Conservation (phyloP, 257 asterid species). For the Fraxinus anomala region DNA sequence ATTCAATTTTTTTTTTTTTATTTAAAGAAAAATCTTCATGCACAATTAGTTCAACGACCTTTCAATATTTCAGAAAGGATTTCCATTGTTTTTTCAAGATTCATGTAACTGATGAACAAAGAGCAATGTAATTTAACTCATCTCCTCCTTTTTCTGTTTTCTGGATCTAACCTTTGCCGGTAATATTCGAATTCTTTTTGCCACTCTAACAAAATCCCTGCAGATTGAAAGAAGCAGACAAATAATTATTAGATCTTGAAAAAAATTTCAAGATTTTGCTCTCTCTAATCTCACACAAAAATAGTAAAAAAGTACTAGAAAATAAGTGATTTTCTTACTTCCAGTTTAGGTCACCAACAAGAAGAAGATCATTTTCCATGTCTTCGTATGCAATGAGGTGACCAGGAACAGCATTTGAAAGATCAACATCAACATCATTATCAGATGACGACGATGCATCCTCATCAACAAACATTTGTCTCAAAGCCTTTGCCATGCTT, state of each 20-base stretch:
- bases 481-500: constrained; percentile 62
- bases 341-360: constrained; percentile 84
- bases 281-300: background rate
- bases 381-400: constrained; percentile 78
- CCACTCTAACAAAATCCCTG: constrained; percentile 84
- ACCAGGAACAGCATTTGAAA: constrained; percentile 75
- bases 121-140: constrained; percentile 2
- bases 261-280: background rate
- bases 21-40: background rate
- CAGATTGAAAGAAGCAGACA: no score
- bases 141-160: constrained; percentile 39
- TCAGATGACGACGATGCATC: constrained; percentile 7
- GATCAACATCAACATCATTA: constrained; percentile 39
- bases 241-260: constrained; percentile 10
- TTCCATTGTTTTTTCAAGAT: background rate
- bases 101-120: background rate
- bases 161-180: constrained; percentile 63
- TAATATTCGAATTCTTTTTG: constrained; percentile 73
- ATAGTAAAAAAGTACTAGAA: no score
- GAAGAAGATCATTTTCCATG: constrained; percentile 82
- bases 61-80: background rate
- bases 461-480: constrained; percentile 62
- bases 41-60: background rate
- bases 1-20: no score
- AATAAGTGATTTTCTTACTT: constrained; percentile 39